Percentiles rank a stretch among this genome's conserved stretches.
Evolutionary conservation across 805 yeast genomes (phyloP).

Genomic region (Candida sphagnicola): DNA sequence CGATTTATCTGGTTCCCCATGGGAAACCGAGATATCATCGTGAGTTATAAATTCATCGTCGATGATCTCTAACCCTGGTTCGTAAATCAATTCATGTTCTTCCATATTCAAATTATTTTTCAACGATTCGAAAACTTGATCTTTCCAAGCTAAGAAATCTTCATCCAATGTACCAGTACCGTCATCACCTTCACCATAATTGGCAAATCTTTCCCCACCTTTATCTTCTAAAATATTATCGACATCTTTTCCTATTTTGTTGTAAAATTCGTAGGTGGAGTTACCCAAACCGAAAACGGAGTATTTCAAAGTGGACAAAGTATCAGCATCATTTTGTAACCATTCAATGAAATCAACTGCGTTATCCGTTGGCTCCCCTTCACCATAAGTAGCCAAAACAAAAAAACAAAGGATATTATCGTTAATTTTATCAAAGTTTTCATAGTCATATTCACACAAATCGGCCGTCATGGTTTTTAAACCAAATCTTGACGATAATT

Average conservation of each 20-base stretch:
- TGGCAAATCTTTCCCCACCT: constrained; percentile 72
- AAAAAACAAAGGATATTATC: constrained; percentile 57
- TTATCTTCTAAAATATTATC: constrained; percentile 48
- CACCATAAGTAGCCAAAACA: constrained; percentile 92
- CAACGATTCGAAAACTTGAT: constrained; percentile 60
- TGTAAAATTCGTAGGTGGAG: constrained; percentile 88
- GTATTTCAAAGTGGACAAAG: constrained; percentile 56
- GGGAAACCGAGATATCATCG: constrained; percentile 31
- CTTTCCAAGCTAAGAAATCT: constrained; percentile 93
- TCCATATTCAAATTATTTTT: constrained; percentile 61
- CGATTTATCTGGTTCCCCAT: constrained; percentile 79
- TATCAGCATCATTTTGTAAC: constrained; percentile 55
- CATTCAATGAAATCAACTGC: constrained; percentile 76
- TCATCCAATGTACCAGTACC: constrained; percentile 94
- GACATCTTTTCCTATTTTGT: constrained; percentile 70
- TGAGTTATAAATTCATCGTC: constrained; percentile 28
- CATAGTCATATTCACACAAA: constrained; percentile 83
- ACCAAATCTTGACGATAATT: constrained; percentile 76
- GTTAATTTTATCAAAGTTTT: constrained; percentile 63
- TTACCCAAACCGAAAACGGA: constrained; percentile 92
- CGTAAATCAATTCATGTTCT: constrained; percentile 77
- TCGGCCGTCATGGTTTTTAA: constrained; percentile 83
- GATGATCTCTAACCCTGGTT: constrained; percentile 55
- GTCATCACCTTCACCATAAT: constrained; percentile 91
- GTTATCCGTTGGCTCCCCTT: constrained; percentile 97